Evolutionary conservation across 176 grass and related monocot species (phyloP).

Genomic region (Hordeum marinum): DNA sequence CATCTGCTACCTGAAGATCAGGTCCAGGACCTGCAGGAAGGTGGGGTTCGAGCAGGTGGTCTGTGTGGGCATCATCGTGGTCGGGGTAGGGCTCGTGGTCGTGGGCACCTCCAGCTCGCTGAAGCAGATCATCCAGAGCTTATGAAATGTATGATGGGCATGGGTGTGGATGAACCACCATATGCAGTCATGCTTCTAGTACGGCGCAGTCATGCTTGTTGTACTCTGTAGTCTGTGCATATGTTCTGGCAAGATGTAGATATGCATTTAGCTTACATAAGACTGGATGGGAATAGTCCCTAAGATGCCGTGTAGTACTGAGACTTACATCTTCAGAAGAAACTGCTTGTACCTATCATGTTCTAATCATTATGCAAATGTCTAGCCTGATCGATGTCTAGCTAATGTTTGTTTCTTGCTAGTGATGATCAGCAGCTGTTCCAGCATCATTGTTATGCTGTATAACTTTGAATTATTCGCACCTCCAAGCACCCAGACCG

Average conservation of each 20-base stretch:
- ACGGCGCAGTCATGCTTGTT: neutral
- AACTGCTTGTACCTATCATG: neutral
- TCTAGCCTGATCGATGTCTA: neutral
- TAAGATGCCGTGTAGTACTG: neutral
- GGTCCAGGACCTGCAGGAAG: slow-evolving; percentile 38
- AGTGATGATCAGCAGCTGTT: neutral
- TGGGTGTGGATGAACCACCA: neutral
- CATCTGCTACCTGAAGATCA: slow-evolving; percentile 76
- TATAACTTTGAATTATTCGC: neutral
- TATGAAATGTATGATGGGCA: slow-evolving; percentile 38
- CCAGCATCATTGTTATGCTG: neutral
- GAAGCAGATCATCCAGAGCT: slow-evolving; percentile 52
- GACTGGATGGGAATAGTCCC: neutral
- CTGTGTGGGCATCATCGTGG: slow-evolving; percentile 42
- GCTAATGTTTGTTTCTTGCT: neutral
- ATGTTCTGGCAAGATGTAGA: neutral
- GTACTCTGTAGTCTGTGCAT: neutral
- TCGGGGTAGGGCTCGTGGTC: slow-evolving; percentile 42
- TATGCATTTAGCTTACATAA: neutral
- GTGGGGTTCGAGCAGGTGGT: slow-evolving; percentile 42
- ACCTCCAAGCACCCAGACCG: neutral
- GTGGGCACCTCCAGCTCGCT: slow-evolving; percentile 75
- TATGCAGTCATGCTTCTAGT: neutral
- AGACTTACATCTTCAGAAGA: neutral
- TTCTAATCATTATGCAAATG: neutral